Evolutionary conservation across 2,329 filamentous ascomycete genomes (phyloP).

Genomic region (Alternaria burnsii): DNA sequence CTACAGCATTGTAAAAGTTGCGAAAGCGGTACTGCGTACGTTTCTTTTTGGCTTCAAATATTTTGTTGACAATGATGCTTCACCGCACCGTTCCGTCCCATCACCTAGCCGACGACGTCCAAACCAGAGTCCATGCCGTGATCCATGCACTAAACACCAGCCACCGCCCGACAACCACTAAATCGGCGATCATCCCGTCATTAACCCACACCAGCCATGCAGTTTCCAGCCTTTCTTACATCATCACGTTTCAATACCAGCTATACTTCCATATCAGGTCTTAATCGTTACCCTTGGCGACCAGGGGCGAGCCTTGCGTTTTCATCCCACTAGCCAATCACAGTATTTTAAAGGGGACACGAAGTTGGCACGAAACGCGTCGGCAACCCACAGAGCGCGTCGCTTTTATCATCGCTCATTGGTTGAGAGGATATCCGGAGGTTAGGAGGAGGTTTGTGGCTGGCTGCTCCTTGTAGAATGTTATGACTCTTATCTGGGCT

Average conservation of each 20-base stretch:
- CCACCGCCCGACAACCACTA: neutral
- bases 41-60: neutral
- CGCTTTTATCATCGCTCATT: neutral
- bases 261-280: neutral
- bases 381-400: conserved; percentile 1
- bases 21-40: neutral
- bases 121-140: neutral
- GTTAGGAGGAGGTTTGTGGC: conserved; percentile 5
- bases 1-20: neutral
- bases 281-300: conserved; percentile 3
- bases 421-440: neutral
- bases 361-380: conserved; percentile 24
- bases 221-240: neutral
- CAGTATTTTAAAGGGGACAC: conserved; percentile 5
- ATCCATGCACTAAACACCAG: neutral
- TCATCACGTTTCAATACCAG: conserved; percentile 8
- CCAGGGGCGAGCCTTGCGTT: neutral
- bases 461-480: conserved; percentile 4
- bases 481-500: neutral
- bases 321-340: neutral
- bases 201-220: neutral
- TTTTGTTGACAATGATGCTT: neutral
- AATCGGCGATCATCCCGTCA: conserved; percentile 4
- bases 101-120: conserved; percentile 8
- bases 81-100: neutral